phyloP scores from a whole-genome alignment of 192 early-diverging fungal genomes.

The Cetraspora pellucida region DNA sequence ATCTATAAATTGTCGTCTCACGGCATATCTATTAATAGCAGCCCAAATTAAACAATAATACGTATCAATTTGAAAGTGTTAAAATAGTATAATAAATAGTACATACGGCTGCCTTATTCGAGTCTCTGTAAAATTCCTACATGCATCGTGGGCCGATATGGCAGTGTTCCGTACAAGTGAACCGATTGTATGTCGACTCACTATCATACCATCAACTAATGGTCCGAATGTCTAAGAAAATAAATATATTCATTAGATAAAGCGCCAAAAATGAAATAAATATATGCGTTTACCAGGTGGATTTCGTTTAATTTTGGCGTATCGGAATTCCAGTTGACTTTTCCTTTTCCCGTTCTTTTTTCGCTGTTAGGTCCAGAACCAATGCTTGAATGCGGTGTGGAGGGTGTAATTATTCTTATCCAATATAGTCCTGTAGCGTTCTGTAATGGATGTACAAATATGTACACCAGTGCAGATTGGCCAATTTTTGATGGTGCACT shows the following conservation, averaged over 20 bases:
- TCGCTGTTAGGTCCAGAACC: not conserved
- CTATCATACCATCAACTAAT: conserved; percentile 71
- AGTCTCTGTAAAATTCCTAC: conserved; percentile 53
- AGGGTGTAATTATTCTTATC: conserved; percentile 60
- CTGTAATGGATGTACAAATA: conserved; percentile 71
- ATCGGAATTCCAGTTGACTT: conserved; percentile 37
- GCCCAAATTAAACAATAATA: not conserved
- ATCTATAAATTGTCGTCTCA: conserved; percentile 51
- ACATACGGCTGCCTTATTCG: conserved; percentile 59
- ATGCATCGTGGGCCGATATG: conserved; percentile 64
- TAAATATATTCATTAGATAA: not conserved
- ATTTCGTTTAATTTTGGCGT: conserved; percentile 47
- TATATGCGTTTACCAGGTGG: conserved; percentile 47
- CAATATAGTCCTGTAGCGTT: conserved; percentile 66
- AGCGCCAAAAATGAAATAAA: not conserved
- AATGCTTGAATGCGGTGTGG: not conserved
- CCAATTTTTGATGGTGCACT: conserved; percentile 48
- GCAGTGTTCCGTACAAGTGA: conserved; percentile 71
- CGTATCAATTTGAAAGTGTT: not conserved
- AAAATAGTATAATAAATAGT: not conserved
- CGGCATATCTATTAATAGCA: conserved; percentile 25
- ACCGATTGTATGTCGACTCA: conserved; percentile 68
- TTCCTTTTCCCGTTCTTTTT: conserved; percentile 18
- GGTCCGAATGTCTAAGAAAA: conserved; percentile 62
- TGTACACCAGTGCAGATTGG: conserved; percentile 49